phyloP scores from a whole-genome alignment of 495 filamentous ascomycete species.

The Aspergillus cristatus region DNA sequence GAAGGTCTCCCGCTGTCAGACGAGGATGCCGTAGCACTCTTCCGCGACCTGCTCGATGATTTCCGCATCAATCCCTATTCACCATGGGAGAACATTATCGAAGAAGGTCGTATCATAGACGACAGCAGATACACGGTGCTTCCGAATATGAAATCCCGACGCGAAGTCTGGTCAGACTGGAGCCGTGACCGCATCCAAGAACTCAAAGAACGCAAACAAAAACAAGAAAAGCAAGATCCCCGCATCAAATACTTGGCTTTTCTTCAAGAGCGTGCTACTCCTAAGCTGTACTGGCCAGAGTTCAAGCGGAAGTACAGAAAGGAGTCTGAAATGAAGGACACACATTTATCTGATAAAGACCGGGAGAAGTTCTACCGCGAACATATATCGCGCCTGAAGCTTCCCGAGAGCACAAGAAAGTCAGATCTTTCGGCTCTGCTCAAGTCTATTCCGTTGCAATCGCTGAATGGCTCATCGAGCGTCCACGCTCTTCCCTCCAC shows the following conservation, averaged over 20 bases:
- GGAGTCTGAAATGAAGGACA: constrained; percentile 69
- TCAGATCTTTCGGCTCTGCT: constrained; percentile 72
- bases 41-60: constrained; percentile 80
- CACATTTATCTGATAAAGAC: constrained; percentile 71
- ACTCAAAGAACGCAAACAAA: constrained; percentile 62
- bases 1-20: constrained; percentile 59
- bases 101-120: constrained; percentile 72
- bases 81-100: constrained; percentile 82
- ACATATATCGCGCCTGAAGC: constrained; percentile 68
- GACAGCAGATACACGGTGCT: constrained; percentile 82
- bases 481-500: constrained; percentile 55
- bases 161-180: constrained; percentile 78
- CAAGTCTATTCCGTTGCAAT: constrained; percentile 53
- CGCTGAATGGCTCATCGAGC: constrained; percentile 58
- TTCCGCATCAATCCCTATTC: constrained; percentile 74
- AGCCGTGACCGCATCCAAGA: constrained; percentile 58
- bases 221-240: constrained; percentile 77
- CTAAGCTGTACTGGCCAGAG: constrained; percentile 93
- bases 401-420: constrained; percentile 63
- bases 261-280: constrained; percentile 68
- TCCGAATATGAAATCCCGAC: constrained; percentile 67
- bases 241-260: constrained; percentile 76
- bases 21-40: constrained; percentile 59
- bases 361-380: constrained; percentile 88
- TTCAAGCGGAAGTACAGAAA: constrained; percentile 87